Evolutionary conservation across 768 basidiomycete species (phyloP).

Genomic region (Collybiopsis confluens): DNA sequence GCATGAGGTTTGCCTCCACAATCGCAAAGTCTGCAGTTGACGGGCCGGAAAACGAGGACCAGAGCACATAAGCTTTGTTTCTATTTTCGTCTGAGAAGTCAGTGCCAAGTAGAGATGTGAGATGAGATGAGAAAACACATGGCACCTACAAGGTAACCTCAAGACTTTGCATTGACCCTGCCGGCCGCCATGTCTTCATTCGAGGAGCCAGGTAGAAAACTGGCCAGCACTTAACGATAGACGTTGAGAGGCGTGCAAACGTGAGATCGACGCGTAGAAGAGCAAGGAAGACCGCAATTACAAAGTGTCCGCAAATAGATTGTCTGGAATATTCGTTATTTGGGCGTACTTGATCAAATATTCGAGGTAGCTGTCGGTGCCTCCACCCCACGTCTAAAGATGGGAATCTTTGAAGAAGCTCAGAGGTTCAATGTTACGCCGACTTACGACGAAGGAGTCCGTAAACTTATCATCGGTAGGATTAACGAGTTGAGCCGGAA

Average conservation of each 20-base stretch:
- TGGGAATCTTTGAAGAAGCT: background rate
- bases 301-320: slow-evolving; percentile 44
- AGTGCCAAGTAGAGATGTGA: too few species aligned
- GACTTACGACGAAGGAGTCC: slow-evolving; percentile 43
- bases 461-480: slow-evolving; percentile 41
- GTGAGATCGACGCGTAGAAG: slow-evolving; percentile 43
- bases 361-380: slow-evolving; percentile 49
- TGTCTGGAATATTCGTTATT: slow-evolving; percentile 44
- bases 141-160: too few species aligned
- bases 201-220: too few species aligned
- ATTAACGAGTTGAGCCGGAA: slow-evolving; percentile 51
- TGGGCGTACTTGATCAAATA: slow-evolving; percentile 52
- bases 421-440: slow-evolving; percentile 14
- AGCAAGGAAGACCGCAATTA: slow-evolving; percentile 47
- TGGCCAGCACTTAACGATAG: too few species aligned
- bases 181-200: too few species aligned
- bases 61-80: too few species aligned
- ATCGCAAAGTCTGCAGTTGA: too few species aligned
- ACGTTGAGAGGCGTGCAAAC: background rate
- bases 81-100: too few species aligned
- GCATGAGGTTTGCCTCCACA: too few species aligned
- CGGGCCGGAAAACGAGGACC: too few species aligned
- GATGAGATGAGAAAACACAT: too few species aligned
- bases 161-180: too few species aligned
- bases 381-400: slow-evolving; percentile 47